Evolutionary conservation across 495 filamentous ascomycete species (phyloP), one percentile per base, ranked within the genome.

Genomic region (Lasiosphaeria hispida): DNA sequence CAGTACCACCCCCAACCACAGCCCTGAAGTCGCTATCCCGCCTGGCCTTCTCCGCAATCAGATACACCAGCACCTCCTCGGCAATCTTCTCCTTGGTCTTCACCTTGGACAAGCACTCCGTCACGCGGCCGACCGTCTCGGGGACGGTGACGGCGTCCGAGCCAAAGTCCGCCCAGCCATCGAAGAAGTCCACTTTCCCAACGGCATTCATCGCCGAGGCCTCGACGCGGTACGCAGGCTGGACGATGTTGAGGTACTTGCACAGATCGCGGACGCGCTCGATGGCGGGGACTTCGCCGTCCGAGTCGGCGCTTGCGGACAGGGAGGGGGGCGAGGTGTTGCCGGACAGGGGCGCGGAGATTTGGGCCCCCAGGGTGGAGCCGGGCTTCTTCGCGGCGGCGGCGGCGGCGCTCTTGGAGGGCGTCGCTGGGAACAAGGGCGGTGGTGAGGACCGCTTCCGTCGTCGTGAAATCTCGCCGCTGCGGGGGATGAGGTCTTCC

Each of bases 51-150:
- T 70, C 48, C 18, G 50, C 11, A 19, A 63, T 10, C 23, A 72
- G n/a, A 51, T 56, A 61, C 17, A 10, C 51, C 8, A 70, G 39
- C 39, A 71, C 51, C 52, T 66, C 40, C 57, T 74, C 67, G 3
- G 70, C 74, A 7, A 74, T 59, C 53, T 33, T 58, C 51, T 72
- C 69, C 45, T 58, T 71, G 10, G 69, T 62, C 1, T 39, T 33
- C 42, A 59, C 67, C 55, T 52, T 66, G 7, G 63, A 55, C 10
- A 64, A 63, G 33, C 73, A 59, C 5, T 60, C 48, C 3, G 53
- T 19, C 15, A 74, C 69, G 4, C 42, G 34, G 4, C 64, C 68
- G 33, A 70, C n/a, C 4, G 17, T 56, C 15, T 44, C 42, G 0
- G 71, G 69, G 0, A 75, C 39, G 10, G n/a, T 34, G 13, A 53